Percentiles rank a stretch among this genome's conserved stretches.
Conservation (phyloP, 495 filamentous ascomycete genomes). For the Parathielavia appendiculata region DNA sequence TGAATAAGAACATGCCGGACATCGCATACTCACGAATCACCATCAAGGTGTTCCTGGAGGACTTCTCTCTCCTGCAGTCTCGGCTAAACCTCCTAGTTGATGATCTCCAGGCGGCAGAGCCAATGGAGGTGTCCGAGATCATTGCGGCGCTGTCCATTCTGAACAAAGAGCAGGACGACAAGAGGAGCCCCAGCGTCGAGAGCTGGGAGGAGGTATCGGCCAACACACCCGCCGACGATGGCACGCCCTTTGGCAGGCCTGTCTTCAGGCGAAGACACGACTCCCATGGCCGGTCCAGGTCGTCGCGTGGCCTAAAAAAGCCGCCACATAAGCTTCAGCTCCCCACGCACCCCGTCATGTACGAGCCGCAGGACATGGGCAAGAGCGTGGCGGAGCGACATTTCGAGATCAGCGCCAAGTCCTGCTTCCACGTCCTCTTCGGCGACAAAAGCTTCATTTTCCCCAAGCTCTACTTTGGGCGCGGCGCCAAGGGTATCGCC, state of each 20-base stretch:
- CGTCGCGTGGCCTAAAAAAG: constrained; percentile 47
- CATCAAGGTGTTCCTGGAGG: constrained; percentile 89
- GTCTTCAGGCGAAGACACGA: constrained; percentile 47
- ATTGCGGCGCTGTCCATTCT: constrained; percentile 47
- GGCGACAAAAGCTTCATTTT: constrained; percentile 93
- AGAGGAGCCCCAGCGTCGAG: constrained; percentile 67
- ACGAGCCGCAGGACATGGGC: constrained; percentile 76
- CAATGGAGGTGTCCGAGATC: constrained; percentile 49
- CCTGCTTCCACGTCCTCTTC: constrained; percentile 91
- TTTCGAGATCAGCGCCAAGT: constrained; percentile 85
- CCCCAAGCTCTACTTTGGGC: constrained; percentile 82
- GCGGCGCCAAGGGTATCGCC: constrained; percentile 70
- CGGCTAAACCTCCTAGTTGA: constrained; percentile 79
- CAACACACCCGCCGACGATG: constrained; percentile 58
- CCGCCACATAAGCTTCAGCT: constrained; percentile 74
- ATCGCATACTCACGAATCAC: constrained; percentile 66
- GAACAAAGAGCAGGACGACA: constrained; percentile 55
- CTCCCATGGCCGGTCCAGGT: constrained; percentile 47
- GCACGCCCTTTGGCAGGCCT: constrained; percentile 41
- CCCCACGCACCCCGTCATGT: constrained; percentile 73
- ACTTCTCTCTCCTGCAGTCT: constrained; percentile 72
- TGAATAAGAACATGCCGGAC: constrained; percentile 57
- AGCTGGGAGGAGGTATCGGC: constrained; percentile 88
- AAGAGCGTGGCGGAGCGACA: constrained; percentile 62
- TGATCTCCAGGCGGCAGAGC: constrained; percentile 62